Percentiles rank a stretch among this genome's conserved stretches.
Conservation (phyloP, 352 stramenopile species). For the Aphanomyces stellatus region DNA sequence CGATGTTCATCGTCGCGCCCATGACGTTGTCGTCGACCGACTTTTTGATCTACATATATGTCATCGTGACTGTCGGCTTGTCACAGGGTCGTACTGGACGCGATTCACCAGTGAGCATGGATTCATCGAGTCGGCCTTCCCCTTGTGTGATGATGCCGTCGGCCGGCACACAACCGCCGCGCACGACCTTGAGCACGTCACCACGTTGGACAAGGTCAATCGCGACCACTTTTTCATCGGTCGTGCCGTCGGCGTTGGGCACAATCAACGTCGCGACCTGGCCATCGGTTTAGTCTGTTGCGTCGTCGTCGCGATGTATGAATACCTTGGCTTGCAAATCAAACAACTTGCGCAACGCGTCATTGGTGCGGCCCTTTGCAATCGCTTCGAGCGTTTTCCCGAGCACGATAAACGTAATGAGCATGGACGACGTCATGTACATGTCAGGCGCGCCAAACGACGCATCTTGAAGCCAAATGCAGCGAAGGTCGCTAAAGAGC, state of each 20-base stretch:
- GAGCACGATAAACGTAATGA: constrained; percentile 97
- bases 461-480: constrained; percentile 49
- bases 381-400: constrained; percentile 96
- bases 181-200: constrained; percentile 92
- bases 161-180: constrained; percentile 85
- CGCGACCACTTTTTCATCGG: constrained; percentile 65
- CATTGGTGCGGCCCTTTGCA: constrained; percentile 89
- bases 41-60: constrained; percentile 59
- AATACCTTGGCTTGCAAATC: constrained; percentile 88
- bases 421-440: constrained; percentile 98
- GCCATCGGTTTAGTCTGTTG: background rate
- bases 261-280: constrained; percentile 87
- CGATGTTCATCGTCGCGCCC: constrained; percentile 88
- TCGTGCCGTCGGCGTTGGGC: constrained; percentile 42
- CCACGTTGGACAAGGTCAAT: constrained; percentile 87
- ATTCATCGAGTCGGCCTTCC: constrained; percentile 88
- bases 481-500: constrained; percentile 79
- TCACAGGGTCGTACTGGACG: constrained; percentile 68
- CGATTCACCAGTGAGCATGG: constrained; percentile 92
- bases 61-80: too few relatives aligned
- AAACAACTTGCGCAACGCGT: constrained; percentile 94
- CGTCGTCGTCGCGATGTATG: background rate
- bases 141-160: constrained; percentile 91
- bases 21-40: constrained; percentile 70
- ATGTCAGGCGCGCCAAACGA: constrained; percentile 74